Conservation (phyloP, 768 basidiomycete genomes). For the Chalciporus chontae region DNA sequence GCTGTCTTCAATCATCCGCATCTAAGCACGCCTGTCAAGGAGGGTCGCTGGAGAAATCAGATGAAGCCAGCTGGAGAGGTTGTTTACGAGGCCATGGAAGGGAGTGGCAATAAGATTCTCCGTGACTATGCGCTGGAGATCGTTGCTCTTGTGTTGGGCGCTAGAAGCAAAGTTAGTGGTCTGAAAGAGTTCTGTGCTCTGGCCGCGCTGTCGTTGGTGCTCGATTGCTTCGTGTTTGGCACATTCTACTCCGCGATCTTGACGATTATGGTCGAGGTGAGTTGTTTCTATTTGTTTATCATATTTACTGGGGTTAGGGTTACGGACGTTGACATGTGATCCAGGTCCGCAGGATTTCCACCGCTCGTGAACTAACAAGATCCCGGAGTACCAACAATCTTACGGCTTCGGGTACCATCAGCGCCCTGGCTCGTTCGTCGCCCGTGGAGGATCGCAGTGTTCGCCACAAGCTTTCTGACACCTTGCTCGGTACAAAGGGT, state of each 20-base stretch:
- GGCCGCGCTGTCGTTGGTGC: slow-evolving; percentile 79
- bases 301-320: slow-evolving; percentile 4
- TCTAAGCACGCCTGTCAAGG: slow-evolving; percentile 38
- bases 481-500: slow-evolving; percentile 47
- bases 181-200: slow-evolving; percentile 93
- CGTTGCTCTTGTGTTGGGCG: slow-evolving; percentile 83
- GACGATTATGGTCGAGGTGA: slow-evolving; percentile 93
- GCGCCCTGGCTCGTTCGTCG: slow-evolving; percentile 25
- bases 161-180: slow-evolving; percentile 82
- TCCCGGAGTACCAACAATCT: slow-evolving; percentile 33
- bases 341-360: slow-evolving; percentile 70
- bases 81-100: slow-evolving; percentile 77
- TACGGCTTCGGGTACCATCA: slow-evolving; percentile 29
- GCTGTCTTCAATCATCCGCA: slow-evolving; percentile 87
- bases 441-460: slow-evolving; percentile 15
- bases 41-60: slow-evolving; percentile 38
- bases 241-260: slow-evolving; percentile 89
- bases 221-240: slow-evolving; percentile 87
- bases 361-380: slow-evolving; percentile 48
- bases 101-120: slow-evolving; percentile 79
- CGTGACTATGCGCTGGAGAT: slow-evolving; percentile 93
- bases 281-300: slow-evolving; percentile 27
- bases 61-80: slow-evolving; percentile 81
- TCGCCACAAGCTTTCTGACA: slow-evolving; percentile 26
- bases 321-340: slow-evolving; percentile 9